These are phyloP conservation scores for Cornus controversa DNA, from an alignment of 148 eudicot species.

Conservation along the genomic window DNA sequence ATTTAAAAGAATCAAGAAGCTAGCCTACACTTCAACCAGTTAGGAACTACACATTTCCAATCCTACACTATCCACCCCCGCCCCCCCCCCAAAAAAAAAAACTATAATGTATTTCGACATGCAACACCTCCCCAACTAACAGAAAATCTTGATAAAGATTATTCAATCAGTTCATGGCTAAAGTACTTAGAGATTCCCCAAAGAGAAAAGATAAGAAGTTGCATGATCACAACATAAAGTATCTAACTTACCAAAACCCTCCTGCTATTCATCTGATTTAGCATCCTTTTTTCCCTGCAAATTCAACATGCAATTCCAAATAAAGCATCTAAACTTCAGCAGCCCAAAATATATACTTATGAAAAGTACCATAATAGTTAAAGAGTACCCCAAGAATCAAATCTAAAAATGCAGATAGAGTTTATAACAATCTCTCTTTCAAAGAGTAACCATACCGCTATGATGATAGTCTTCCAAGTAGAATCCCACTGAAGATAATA, in stretches of 20 bases:
- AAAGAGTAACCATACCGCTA: slow-evolving; percentile 21
- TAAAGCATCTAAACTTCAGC: not conserved
- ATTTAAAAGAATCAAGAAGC: not conserved
- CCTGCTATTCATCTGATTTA: not conserved
- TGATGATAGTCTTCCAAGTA: slow-evolving; percentile 58
- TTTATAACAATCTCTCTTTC: not conserved
- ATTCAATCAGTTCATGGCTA: not conserved
- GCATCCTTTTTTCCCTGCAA: not conserved
- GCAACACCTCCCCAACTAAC: not conserved
- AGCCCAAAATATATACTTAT: not conserved
- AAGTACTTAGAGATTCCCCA: not conserved
- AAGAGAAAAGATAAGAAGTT: no score
- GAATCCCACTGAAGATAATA: slow-evolving; percentile 60
- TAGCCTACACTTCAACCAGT: not conserved
- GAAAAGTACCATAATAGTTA: not conserved
- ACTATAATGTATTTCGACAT: not conserved
- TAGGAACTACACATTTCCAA: not conserved
- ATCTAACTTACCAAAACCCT: not conserved
- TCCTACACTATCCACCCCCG: not conserved
- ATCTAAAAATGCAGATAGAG: not conserved
- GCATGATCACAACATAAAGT: no score
- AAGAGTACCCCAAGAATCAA: not conserved
- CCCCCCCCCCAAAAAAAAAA: no score
- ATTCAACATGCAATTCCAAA: not conserved
- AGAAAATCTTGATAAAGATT: not conserved